These are phyloP conservation scores for Strobilomyces echinocephalus DNA, from an alignment of 768 basidiomycete species.

Conservation along the genomic window DNA sequence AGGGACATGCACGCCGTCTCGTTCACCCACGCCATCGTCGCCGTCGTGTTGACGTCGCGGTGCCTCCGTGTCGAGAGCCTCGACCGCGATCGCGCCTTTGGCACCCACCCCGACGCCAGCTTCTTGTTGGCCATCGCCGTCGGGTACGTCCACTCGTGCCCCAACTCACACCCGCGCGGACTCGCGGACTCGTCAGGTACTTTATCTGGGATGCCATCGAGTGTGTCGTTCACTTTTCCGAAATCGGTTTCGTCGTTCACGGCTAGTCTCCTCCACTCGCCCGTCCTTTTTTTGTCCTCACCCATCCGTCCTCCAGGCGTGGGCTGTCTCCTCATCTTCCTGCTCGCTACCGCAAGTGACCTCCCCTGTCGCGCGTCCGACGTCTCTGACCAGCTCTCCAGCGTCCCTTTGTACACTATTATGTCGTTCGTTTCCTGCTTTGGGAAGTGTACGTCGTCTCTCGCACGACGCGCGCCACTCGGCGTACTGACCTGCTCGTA, in stretches of 20 bases:
- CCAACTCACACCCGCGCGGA: background rate
- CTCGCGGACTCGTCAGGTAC: constrained; percentile 39
- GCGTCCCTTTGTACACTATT: constrained; percentile 78
- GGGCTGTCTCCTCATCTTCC: constrained; percentile 61
- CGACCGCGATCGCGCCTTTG: constrained; percentile 64
- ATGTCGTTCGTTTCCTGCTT: constrained; percentile 68
- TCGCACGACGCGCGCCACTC: background rate
- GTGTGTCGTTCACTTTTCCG: constrained; percentile 60
- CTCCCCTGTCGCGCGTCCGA: background rate
- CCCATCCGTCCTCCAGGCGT: constrained; percentile 37
- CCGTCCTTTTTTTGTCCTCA: constrained; percentile 1
- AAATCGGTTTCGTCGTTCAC: constrained; percentile 74
- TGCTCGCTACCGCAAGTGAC: constrained; percentile 62
- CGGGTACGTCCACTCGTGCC: constrained; percentile 43
- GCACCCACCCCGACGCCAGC: constrained; percentile 60
- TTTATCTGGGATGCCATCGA: constrained; percentile 85
- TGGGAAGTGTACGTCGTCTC: constrained; percentile 66
- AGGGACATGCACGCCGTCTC: constrained; percentile 74
- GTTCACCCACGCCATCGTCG: constrained; percentile 63
- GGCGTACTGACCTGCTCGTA: constrained; percentile 21
- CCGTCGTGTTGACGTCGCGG: constrained; percentile 59
- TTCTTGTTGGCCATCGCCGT: constrained; percentile 62
- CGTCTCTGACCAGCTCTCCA: constrained; percentile 21
- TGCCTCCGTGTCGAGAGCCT: constrained; percentile 47
- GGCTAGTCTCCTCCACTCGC: constrained; percentile 37